Evolutionary conservation across 306 rosid genomes (phyloP).

Genomic region (Hylodesmum podocarpum): DNA sequence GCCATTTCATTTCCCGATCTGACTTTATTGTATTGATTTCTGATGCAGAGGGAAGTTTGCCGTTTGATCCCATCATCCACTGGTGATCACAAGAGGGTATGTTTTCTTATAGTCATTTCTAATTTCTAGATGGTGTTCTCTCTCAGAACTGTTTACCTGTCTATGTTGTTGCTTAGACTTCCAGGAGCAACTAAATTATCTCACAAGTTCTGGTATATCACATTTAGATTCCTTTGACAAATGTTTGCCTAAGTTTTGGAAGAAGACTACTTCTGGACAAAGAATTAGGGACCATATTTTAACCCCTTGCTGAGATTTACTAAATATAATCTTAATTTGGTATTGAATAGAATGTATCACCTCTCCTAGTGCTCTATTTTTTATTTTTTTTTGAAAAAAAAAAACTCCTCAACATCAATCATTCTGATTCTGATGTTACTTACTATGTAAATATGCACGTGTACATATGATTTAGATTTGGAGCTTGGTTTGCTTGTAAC

Average conservation of each 20-base stretch:
- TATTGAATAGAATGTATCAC: neutral
- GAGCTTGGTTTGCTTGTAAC: neutral
- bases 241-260: neutral
- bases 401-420: conserved; percentile 8
- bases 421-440: conserved; percentile 19
- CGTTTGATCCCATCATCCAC: conserved; percentile 76
- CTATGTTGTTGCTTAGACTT: neutral
- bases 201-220: neutral
- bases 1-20: conserved; percentile 10
- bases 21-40: conserved; percentile 23
- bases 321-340: neutral
- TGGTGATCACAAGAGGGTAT: conserved; percentile 72
- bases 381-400: neutral
- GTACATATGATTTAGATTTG: neutral
- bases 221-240: neutral
- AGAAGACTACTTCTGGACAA: conserved; percentile 2
- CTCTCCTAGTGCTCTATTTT: neutral
- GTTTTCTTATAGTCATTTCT: conserved; percentile 31
- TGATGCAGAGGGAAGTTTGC: conserved; percentile 89
- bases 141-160: neutral
- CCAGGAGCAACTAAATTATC: conserved; percentile 12
- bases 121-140: neutral
- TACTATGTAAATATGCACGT: neutral
- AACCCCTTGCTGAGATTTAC: conserved; percentile 3
- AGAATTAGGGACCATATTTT: conserved; percentile 7